These are phyloP conservation scores for Wickerhamia fluorescens DNA, from an alignment of 805 yeast genomes.

Conservation along the genomic window DNA sequence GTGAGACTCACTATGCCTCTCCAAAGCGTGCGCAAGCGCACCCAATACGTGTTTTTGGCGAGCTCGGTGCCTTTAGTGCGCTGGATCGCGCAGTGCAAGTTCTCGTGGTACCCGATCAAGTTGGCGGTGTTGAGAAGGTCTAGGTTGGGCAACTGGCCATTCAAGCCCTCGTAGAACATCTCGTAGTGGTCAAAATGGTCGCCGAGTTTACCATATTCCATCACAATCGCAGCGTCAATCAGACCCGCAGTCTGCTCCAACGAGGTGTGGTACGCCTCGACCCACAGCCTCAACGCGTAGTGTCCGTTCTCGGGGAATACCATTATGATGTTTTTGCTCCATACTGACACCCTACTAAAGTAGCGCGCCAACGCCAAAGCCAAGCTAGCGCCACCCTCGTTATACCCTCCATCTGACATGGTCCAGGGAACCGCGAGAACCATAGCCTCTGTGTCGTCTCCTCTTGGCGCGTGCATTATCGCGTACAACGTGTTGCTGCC, in stretches of 20 bases:
- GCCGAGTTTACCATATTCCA: constrained; percentile 63
- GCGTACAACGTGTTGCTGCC: constrained; percentile 58
- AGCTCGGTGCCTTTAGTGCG: constrained; percentile 43
- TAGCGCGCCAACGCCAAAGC: constrained; percentile 70
- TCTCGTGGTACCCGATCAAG: constrained; percentile 69
- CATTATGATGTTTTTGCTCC: constrained; percentile 91
- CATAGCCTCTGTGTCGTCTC: constrained; percentile 94
- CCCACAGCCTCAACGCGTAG: constrained; percentile 76
- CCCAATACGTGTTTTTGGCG: constrained; percentile 39
- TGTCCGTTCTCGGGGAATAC: constrained; percentile 74
- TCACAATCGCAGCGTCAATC: constrained; percentile 80
- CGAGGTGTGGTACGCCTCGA: constrained; percentile 82
- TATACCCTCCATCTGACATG: constrained; percentile 55
- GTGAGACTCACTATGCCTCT: constrained; percentile 66
- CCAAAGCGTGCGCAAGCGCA: constrained; percentile 52
- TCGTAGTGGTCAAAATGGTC: constrained; percentile 75
- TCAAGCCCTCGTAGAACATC: constrained; percentile 76
- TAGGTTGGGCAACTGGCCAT: constrained; percentile 93
- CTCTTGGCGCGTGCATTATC: constrained; percentile 84
- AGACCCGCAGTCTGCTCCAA: constrained; percentile 89
- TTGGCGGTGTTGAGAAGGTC: constrained; percentile 82
- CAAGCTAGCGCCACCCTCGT: constrained; percentile 76
- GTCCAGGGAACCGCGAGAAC: constrained; percentile 85
- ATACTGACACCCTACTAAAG: constrained; percentile 78
- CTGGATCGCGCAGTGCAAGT: constrained; percentile 62